Evolutionary conservation across 345 rosid genomes (phyloP).

Genomic region (Eutrema japonicum): DNA sequence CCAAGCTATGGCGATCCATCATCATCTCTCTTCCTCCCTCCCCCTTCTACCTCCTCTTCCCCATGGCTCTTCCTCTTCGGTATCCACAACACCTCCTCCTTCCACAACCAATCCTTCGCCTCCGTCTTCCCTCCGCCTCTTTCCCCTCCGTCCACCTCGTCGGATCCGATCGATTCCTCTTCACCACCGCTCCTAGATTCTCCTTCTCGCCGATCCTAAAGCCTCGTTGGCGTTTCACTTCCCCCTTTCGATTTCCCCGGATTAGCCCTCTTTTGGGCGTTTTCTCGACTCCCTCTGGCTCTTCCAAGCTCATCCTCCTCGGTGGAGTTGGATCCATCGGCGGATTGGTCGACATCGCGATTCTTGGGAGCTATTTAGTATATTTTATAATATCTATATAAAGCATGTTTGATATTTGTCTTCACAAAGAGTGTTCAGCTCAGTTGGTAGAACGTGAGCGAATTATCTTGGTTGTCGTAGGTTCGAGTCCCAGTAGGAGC

Average conservation of each 20-base stretch:
- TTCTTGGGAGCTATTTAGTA: too few relatives aligned
- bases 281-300: conserved; percentile 40
- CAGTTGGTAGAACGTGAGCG: too few relatives aligned
- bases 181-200: conserved; percentile 71
- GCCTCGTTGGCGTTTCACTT: conserved; percentile 54
- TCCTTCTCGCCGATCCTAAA: conserved; percentile 63
- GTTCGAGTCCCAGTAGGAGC: too few relatives aligned
- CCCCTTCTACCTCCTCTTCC: conserved; percentile 29
- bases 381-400: too few relatives aligned
- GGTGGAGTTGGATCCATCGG: conserved; percentile 78
- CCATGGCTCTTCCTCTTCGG: conserved; percentile 96
- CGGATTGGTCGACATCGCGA: conserved; percentile 33
- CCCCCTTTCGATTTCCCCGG: conserved; percentile 59
- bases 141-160: conserved; percentile 47
- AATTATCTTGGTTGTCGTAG: too few relatives aligned
- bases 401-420: too few relatives aligned
- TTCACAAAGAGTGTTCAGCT: too few relatives aligned
- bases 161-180: conserved; percentile 69
- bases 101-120: conserved; percentile 80
- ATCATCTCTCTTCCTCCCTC: conserved; percentile 48
- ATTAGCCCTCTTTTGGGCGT: conserved; percentile 69
- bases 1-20: conserved; percentile 65
- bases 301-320: conserved; percentile 58
- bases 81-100: conserved; percentile 78
- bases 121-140: conserved; percentile 59